phyloP scores from a whole-genome alignment of 768 basidiomycete species.

The Mycena galopus region DNA sequence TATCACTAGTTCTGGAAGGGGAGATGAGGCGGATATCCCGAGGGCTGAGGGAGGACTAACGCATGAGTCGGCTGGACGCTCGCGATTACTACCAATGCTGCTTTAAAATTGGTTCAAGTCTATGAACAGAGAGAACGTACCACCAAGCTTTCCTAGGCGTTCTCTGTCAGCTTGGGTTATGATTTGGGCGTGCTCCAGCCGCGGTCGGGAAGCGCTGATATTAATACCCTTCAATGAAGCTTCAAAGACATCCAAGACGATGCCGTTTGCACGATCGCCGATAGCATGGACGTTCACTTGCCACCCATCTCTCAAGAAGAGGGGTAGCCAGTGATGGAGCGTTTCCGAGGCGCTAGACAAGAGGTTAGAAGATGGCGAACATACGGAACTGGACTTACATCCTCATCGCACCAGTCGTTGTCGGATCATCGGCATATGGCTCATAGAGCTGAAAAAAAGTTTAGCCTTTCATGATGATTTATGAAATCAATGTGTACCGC shows the following conservation, averaged over 20 bases:
- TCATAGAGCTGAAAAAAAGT: slow-evolving; percentile 70
- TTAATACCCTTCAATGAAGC: slow-evolving; percentile 69
- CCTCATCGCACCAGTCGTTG: slow-evolving; percentile 84
- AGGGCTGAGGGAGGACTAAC: slow-evolving; percentile 56
- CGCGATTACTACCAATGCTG: slow-evolving; percentile 74
- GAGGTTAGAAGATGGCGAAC: too few species aligned
- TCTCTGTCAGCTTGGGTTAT: slow-evolving; percentile 81
- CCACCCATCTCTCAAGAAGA: slow-evolving; percentile 86
- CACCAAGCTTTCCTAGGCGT: slow-evolving; percentile 83
- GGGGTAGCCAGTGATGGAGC: slow-evolving; percentile 72
- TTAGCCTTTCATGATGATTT: slow-evolving; percentile 9
- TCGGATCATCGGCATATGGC: slow-evolving; percentile 85
- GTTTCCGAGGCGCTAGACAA: slow-evolving; percentile 68
- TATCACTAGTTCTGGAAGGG: slow-evolving; percentile 75
- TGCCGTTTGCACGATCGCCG: slow-evolving; percentile 88
- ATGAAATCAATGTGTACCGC: slow-evolving; percentile 65
- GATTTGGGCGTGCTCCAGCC: slow-evolving; percentile 94
- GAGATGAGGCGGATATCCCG: slow-evolving; percentile 15
- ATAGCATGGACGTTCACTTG: slow-evolving; percentile 93
- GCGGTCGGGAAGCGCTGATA: slow-evolving; percentile 76
- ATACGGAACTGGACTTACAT: too few species aligned
- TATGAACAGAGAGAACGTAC: slow-evolving; percentile 54
- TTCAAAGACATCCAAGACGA: slow-evolving; percentile 89
- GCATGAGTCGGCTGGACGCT: slow-evolving; percentile 93
- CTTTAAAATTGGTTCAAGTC: slow-evolving; percentile 20